Base-by-base conservation (phyloP, 768 basidiomycete genomes). In the Lyophyllum atratum region DNA sequence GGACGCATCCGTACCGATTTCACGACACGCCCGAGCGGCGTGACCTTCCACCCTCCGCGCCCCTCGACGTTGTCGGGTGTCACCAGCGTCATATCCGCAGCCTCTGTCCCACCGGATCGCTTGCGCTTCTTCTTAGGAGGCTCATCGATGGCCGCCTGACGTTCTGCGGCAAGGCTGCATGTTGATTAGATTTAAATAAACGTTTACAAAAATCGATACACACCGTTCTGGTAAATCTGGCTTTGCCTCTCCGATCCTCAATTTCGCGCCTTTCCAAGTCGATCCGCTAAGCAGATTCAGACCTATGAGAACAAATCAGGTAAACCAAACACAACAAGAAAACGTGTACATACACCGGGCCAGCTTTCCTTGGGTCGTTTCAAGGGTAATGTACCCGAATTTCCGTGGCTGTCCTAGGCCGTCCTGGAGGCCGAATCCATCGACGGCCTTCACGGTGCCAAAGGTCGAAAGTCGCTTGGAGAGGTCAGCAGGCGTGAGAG, bases 251-350 rank as follows among this genome's bases (percentile, higher is more conserved):
- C 90, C 90, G 33, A 94, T 82, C 17, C 91, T 82, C 29, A 94
- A 73, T 62, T 89, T 93, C 21, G 91, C 75, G n/a, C 93, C 93
- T 73, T 92, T 93, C 90, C 91, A 95, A 0, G 84, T 90, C 6
- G 89, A 84, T 31, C 93, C 92, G 58, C 87, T 92, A 25, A 94
- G 78, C 2, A 84, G 69, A 66, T 85, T 92, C 69, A 90, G 76
- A 70, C 90, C 90, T 92, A 43, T 6, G 28, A 48, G 34, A 26
- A 19, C 34, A n/a, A n/a, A 33, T 26, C 29, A 15, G 19, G 50
- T 51, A 24, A 49, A 47, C 45, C 56, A 17, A 37, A 14, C n/a
- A 45, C 42, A 10, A 24, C 14, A 31, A 10, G 55, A 10, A 42
- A 44, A 49, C 17, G 19, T 25, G 11, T 43, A 71, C 84, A 56